phyloP scores from a whole-genome alignment of 2,329 filamentous ascomycete species.

The Huntiella abstrusa region DNA sequence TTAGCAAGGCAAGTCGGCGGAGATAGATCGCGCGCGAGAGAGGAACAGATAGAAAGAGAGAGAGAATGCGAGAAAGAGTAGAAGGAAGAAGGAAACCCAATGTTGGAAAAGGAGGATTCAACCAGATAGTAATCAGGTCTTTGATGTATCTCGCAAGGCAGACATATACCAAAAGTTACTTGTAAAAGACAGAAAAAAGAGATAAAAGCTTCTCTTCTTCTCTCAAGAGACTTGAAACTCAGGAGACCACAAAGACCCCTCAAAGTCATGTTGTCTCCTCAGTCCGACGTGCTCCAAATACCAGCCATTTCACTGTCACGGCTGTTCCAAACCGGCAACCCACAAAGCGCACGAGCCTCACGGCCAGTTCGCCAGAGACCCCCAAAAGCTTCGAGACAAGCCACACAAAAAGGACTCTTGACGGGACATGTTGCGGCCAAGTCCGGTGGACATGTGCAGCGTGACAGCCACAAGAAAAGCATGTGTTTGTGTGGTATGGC shows the following conservation, averaged over 20 bases:
- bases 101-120: no score
- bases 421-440: no score
- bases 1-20: not conserved
- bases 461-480: no score
- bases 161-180: not conserved
- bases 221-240: conserved; percentile 4
- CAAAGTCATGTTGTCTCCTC: no score
- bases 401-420: no score
- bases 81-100: no score
- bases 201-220: not conserved
- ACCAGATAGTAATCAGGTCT: no score
- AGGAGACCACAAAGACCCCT: conserved; percentile 7
- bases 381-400: no score
- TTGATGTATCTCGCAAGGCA: not conserved
- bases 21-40: not conserved
- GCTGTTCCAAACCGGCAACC: conserved; percentile 9
- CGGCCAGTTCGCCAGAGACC: conserved; percentile 2
- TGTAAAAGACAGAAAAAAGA: not conserved
- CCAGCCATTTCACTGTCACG: conserved; percentile 1
- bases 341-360: conserved; percentile 9
- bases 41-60: not conserved
- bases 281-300: conserved; percentile 1
- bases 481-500: no score
- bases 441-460: no score
- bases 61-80: not conserved